Evolutionary conservation across 116 monocot species (phyloP).

Genomic region (Phalaenopsis hybrid): DNA sequence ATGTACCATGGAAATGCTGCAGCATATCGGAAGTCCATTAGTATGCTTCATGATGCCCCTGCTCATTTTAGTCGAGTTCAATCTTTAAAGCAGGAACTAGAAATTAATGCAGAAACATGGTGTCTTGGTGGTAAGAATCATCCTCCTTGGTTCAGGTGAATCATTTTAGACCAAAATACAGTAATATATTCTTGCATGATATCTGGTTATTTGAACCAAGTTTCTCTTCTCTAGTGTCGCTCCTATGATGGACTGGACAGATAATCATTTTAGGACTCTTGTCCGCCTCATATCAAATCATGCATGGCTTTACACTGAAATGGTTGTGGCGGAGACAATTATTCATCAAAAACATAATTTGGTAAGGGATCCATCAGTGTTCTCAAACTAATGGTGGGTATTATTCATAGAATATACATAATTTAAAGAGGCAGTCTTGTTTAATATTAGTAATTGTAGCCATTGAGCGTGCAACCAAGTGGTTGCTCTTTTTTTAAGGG

Average conservation of each 20-base stretch:
- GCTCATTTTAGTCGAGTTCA: conserved; percentile 13
- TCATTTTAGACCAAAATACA: not conserved
- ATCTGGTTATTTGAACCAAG: not conserved
- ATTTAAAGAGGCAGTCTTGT: not conserved
- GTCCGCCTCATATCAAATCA: conserved; percentile 84
- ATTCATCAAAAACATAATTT: conserved; percentile 89
- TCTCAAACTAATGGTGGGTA: not conserved
- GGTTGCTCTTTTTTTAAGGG: not conserved
- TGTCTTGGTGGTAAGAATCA: conserved; percentile 9
- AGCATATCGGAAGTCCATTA: conserved; percentile 10
- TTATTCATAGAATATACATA: not conserved
- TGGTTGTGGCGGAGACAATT: conserved; percentile 97
- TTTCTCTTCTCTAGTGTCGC: conserved; percentile 57
- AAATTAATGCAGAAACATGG: conserved; percentile 6
- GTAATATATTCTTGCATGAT: not conserved
- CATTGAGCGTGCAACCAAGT: not conserved
- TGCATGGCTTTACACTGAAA: conserved; percentile 97
- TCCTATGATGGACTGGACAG: conserved; percentile 99
- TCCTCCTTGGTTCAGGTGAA: conserved; percentile 77
- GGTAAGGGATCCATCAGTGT: conserved; percentile 29
- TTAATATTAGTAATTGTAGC: not conserved
- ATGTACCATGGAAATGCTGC: conserved; percentile 10
- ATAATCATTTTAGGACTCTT: conserved; percentile 85
- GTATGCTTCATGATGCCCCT: conserved; percentile 10
- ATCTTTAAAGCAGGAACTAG: conserved; percentile 3